A percentile compares a stretch with the other conserved stretches of the same genome.
phyloP scores from a whole-genome alignment of 768 basidiomycete genomes.

The Tylopilus intermedius region DNA sequence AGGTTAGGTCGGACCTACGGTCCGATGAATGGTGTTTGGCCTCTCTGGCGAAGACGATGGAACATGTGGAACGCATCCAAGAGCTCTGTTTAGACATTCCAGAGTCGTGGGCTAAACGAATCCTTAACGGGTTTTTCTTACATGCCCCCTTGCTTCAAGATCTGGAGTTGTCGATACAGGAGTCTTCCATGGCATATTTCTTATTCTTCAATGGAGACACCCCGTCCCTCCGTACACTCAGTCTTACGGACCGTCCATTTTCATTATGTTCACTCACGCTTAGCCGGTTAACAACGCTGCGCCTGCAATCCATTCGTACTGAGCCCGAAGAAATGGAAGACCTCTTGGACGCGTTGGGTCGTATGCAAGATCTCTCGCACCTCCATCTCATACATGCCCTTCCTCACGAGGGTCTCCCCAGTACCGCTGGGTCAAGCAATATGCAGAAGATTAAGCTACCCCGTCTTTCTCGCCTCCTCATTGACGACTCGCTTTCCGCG shows the following conservation, averaged over 20 bases:
- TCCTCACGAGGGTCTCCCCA: conserved; percentile 1
- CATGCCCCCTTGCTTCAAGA: not conserved
- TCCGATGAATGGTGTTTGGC: not conserved
- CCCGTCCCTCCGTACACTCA: not conserved
- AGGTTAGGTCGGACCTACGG: too few relatives aligned
- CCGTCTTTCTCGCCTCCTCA: conserved; percentile 3
- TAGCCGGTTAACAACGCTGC: conserved; percentile 32
- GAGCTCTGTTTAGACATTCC: not conserved
- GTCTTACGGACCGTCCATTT: not conserved
- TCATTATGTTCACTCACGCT: not conserved
- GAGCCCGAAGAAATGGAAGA: conserved; percentile 18
- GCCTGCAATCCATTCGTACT: conserved; percentile 25
- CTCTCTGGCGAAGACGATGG: not conserved
- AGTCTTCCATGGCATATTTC: too few relatives aligned
- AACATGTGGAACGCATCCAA: not conserved
- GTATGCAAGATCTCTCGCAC: conserved; percentile 31
- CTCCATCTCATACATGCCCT: conserved; percentile 33
- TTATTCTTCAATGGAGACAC: not conserved
- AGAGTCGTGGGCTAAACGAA: not conserved
- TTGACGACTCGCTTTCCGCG: conserved; percentile 2
- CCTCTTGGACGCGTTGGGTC: conserved; percentile 29
- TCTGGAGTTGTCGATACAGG: not conserved
- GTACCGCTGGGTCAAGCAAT: too few relatives aligned
- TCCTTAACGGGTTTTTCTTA: not conserved
- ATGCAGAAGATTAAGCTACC: not conserved